These are phyloP conservation scores for Xanthoconium stramineum DNA, from an alignment of 768 basidiomycete genomes.

Conservation along the genomic window DNA sequence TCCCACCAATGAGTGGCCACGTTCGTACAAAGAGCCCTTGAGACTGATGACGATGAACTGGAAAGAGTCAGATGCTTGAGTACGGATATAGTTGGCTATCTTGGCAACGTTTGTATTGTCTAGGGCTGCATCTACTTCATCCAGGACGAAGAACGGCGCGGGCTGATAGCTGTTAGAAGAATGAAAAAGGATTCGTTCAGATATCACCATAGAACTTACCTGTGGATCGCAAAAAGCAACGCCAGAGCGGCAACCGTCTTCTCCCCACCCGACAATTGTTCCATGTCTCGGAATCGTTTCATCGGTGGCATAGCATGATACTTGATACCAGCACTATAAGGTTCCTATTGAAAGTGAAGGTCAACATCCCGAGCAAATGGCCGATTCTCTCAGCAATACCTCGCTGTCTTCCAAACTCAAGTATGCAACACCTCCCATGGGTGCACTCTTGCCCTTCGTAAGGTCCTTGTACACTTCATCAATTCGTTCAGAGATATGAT, in stretches of 20 bases:
- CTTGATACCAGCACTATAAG: conserved; percentile 86
- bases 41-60: conserved; percentile 98
- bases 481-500: conserved; percentile 92
- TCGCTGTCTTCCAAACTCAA: conserved; percentile 94
- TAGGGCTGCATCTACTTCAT: conserved; percentile 96
- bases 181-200: neutral
- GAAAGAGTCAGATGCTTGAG: conserved; percentile 79
- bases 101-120: conserved; percentile 99
- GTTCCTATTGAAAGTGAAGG: conserved; percentile 53
- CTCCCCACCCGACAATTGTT: conserved; percentile 96
- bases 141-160: conserved; percentile 97
- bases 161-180: conserved; percentile 75
- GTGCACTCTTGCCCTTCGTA: conserved; percentile 90
- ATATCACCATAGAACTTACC: conserved; percentile 39
- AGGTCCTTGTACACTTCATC: conserved; percentile 97
- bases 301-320: conserved; percentile 99
- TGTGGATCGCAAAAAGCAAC: conserved; percentile 94
- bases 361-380: neutral
- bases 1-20: conserved; percentile 86
- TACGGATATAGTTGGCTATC: conserved; percentile 88
- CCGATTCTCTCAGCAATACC: conserved; percentile 46
- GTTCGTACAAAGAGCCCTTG: conserved; percentile 90
- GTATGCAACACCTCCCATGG: conserved; percentile 96
- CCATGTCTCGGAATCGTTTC: conserved; percentile 99
- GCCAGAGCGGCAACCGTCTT: conserved; percentile 99